Conservation (phyloP, 495 filamentous ascomycete genomes). For the Tuber aestivum region DNA sequence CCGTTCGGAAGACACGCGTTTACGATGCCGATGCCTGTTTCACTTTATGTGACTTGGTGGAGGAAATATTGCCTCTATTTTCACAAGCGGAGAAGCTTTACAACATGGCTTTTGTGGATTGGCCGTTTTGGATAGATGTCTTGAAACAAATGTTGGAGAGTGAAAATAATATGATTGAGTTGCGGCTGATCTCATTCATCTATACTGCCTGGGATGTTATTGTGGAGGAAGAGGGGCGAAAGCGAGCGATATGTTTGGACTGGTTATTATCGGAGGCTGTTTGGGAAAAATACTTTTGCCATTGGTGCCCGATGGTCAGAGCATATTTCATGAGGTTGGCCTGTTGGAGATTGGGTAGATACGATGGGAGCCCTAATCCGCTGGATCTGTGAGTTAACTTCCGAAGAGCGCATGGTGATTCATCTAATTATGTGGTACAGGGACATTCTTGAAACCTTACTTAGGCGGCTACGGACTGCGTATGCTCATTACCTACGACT, state of each 20-base stretch:
- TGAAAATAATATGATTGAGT: constrained; percentile 89
- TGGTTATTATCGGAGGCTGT: constrained; percentile 73
- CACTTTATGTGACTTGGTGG: constrained; percentile 84
- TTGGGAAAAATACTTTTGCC: constrained; percentile 82
- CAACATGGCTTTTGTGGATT: constrained; percentile 53
- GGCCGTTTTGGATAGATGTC: constrained; percentile 84
- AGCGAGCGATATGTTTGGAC: constrained; percentile 64
- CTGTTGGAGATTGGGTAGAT: constrained; percentile 85
- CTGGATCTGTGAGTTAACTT: constrained; percentile 60
- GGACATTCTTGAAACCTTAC: constrained; percentile 65
- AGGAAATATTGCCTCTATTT: constrained; percentile 56
- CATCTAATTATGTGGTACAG: constrained; percentile 39
- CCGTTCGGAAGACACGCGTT: constrained; percentile 67
- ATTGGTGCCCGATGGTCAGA: constrained; percentile 98
- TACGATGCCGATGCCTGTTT: constrained; percentile 89
- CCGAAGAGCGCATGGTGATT: background rate
- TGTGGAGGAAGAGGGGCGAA: constrained; percentile 59
- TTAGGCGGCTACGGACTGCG: constrained; percentile 60
- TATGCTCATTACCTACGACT: constrained; percentile 78
- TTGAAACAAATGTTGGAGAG: constrained; percentile 77
- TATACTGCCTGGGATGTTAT: constrained; percentile 76
- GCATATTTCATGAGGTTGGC: constrained; percentile 91
- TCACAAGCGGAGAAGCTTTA: constrained; percentile 29
- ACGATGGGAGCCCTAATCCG: constrained; percentile 60
- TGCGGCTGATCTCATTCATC: constrained; percentile 79